Evolutionary conservation across 768 basidiomycete genomes (phyloP), one percentile per base, ranked within the genome.

Genomic region (Cyclocybe aegerita): DNA sequence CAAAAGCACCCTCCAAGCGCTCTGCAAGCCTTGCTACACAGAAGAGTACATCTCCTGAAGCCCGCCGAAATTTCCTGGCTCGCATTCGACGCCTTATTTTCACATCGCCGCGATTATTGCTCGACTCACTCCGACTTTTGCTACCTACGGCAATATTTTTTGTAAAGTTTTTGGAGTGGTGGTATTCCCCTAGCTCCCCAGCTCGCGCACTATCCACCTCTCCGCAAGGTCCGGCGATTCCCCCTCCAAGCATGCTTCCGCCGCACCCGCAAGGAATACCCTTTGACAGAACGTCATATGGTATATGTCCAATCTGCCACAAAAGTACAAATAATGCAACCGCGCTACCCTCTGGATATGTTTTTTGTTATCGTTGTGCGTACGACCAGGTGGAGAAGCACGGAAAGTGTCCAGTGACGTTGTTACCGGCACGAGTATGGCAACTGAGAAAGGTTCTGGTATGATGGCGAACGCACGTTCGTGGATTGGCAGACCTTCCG

Each of bases 111-210:
- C 79, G 75, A 43, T 67, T 86, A 38, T 59, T 89, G 7, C 75
- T 94, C 31, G 89, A 93, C 64, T 92, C 90, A 2, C 73, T 94
- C 35, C 82, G 85, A 52, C 71, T 90, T 41, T 75, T 91, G 40
- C 79, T 94, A 32, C 96, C 92, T 11, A 89, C 86, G 14, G 87
- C 88, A 37, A 93, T 99, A 51, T 96, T 99, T 69, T 90, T 92
- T 65, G 76, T 99, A 74, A 96, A 94, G 68, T 95, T 98, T 69
- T 75, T 97, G 40, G 94, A 98, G 70, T 99, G 97, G 94, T 99
- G 96, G 94, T 98, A 98, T 64, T 95, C 93, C 4, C 94, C 97
- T 15, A 80, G 80, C 39, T 97, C 92, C 9, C 94, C 89, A 3
- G 90, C 89, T 12, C 82, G 85, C 36, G 82, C 82, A n/a, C 70